Evolutionary conservation across 257 asterid species (phyloP), one percentile per base, ranked within the genome.

Genomic region (Salvia rosmarinus): DNA sequence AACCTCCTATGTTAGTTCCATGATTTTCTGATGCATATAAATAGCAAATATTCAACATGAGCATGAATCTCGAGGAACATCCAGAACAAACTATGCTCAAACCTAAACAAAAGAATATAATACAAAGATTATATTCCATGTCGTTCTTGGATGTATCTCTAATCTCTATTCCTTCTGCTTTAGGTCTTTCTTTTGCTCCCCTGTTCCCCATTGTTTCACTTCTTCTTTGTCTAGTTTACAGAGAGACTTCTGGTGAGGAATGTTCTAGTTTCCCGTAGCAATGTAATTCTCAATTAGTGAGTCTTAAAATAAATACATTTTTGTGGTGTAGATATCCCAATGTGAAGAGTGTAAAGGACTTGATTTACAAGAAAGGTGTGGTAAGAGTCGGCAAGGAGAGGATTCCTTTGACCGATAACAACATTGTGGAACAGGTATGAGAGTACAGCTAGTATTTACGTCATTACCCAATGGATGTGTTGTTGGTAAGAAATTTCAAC

Each of bases 351-450:
- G 93, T 91, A 78, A 89, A 82, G 86, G 98, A 94, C 79, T 83
- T 94, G 82, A 86, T 94, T 71, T 91, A 80, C 91, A 94, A 91
- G 84, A 94, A 91, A 73, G 97, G 96, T 76, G 83, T 88, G n/a
- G 85, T 82, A 9, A 94, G 83, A 79, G 47, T 89, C 79, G 86
- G 73, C 75, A 81, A 72, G 65, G 75, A 94, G 73, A 87, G 85
- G 76, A 71, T 84, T 77, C 96, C 98, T 54, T 79, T 94, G 51
- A 94, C 95, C 6, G 95, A 91, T 83, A 94, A 91, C 72, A 90
- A 86, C 71, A 70, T 94, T 28, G 82, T 94, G 9, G 97, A 94
- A 79, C 86, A 89, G 97, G 98, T 94, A 55, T 12, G 4, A 0
- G 51, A 42, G 12, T 66, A 2, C 51, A 23, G 40, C 70, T n/a